Evolutionary conservation across 1,284 basidiomycete genomes (phyloP).

Genomic region (Irpex sp.): DNA sequence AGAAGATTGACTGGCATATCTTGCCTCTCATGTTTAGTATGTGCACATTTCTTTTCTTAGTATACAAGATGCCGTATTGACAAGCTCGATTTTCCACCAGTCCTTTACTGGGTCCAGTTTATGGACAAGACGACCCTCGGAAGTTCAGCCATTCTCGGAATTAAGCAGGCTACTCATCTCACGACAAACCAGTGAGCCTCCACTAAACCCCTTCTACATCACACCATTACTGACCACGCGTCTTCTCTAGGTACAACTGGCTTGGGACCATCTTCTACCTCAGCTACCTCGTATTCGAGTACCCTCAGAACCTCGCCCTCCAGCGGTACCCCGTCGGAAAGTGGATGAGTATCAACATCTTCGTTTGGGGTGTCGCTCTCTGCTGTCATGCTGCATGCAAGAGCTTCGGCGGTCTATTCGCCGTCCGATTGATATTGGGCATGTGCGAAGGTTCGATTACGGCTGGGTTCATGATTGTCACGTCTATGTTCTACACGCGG

Average conservation of each 20-base stretch:
- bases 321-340: conserved; percentile 78
- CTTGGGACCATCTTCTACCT: conserved; percentile 71
- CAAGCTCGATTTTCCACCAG: conserved; percentile 26
- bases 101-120: conserved; percentile 64
- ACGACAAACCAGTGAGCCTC: conserved; percentile 27
- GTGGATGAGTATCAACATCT: conserved; percentile 72
- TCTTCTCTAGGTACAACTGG: conserved; percentile 32
- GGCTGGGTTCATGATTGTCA: conserved; percentile 73
- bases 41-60: conserved; percentile 25
- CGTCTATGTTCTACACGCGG: conserved; percentile 77
- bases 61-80: not conserved
- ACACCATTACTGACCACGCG: not conserved
- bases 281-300: conserved; percentile 66
- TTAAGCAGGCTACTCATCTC: conserved; percentile 37
- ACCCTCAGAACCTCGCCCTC: conserved; percentile 70
- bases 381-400: conserved; percentile 68
- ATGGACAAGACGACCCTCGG: conserved; percentile 77
- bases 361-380: conserved; percentile 65
- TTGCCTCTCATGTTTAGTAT: conserved; percentile 69
- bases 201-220: not conserved
- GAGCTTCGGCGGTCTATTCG: conserved; percentile 67
- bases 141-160: conserved; percentile 62
- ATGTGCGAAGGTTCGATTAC: conserved; percentile 79
- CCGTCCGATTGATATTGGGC: conserved; percentile 63
- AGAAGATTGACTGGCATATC: conserved; percentile 65